A percentile compares a stretch with the other conserved stretches of the same genome.
These are phyloP conservation scores for Lodderomyces theae DNA, from an alignment of 1,139 yeast species.

Conservation along the genomic window DNA sequence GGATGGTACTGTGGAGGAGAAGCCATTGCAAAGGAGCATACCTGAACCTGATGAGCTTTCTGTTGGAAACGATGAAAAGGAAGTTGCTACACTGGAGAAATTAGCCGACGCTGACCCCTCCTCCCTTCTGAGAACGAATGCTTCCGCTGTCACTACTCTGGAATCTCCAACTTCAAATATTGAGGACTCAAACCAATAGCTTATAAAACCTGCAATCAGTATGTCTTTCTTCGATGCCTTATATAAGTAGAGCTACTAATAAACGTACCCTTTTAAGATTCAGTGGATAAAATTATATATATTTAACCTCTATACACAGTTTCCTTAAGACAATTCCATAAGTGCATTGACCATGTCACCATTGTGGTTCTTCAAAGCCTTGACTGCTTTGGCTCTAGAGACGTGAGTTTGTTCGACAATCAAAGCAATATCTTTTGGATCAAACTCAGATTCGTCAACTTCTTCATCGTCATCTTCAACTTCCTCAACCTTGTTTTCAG, in stretches of 20 bases:
- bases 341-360: slow-evolving; percentile 96
- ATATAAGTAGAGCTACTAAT: not conserved
- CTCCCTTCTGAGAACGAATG: not conserved
- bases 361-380: slow-evolving; percentile 83
- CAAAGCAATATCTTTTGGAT: slow-evolving; percentile 74
- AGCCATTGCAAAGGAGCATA: not conserved
- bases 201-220: too few relatives aligned
- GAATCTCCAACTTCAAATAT: too few relatives aligned
- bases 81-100: not conserved
- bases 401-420: slow-evolving; percentile 88
- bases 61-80: not conserved
- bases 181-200: too few relatives aligned
- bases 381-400: slow-evolving; percentile 84
- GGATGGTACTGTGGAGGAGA: not conserved
- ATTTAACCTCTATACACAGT: not conserved
- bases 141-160: too few relatives aligned
- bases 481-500: slow-evolving; percentile 29
- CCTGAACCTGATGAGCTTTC: not conserved
- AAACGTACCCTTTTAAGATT: too few relatives aligned
- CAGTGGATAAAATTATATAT: too few relatives aligned
- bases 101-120: not conserved
- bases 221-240: too few relatives aligned
- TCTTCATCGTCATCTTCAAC: slow-evolving; percentile 66
- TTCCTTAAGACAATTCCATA: slow-evolving; percentile 67
- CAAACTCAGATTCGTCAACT: slow-evolving; percentile 78